Evolutionary conservation across 768 basidiomycete species (phyloP).

Genomic region (Boletus edulis): DNA sequence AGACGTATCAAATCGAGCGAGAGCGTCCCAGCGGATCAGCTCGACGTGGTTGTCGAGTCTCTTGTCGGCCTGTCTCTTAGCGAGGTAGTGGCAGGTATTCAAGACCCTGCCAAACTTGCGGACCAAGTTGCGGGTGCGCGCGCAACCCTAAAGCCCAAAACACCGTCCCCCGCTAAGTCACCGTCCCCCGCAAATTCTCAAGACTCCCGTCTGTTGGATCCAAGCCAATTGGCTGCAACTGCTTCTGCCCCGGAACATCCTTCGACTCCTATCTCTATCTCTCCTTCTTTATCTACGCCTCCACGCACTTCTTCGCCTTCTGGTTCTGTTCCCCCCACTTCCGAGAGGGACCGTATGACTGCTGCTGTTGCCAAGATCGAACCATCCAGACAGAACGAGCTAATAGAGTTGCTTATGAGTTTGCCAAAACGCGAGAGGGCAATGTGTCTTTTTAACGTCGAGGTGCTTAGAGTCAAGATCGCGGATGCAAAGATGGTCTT

Average conservation of each 20-base stretch:
- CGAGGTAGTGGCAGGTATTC: slow-evolving; percentile 75
- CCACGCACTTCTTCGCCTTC: slow-evolving; percentile 82
- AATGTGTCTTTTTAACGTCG: slow-evolving; percentile 86
- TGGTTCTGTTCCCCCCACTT: slow-evolving; percentile 54
- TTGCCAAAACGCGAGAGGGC: slow-evolving; percentile 87
- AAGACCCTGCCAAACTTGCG: slow-evolving; percentile 63
- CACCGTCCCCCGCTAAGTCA: slow-evolving; percentile 47
- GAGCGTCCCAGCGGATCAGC: slow-evolving; percentile 50
- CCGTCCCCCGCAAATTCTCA: slow-evolving; percentile 58
- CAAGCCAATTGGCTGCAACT: slow-evolving; percentile 62
- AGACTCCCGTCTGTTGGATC: slow-evolving; percentile 68
- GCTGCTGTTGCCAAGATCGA: slow-evolving; percentile 67
- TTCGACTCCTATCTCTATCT: slow-evolving; percentile 79
- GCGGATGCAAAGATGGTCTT: slow-evolving; percentile 80
- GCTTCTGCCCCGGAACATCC: slow-evolving; percentile 91
- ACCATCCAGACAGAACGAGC: slow-evolving; percentile 53
- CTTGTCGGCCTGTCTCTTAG: slow-evolving; percentile 69
- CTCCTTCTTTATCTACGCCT: slow-evolving; percentile 72
- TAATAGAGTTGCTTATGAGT: slow-evolving; percentile 80
- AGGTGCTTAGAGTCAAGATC: slow-evolving; percentile 74
- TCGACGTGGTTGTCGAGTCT: slow-evolving; percentile 68
- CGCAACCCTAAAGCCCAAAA: slow-evolving; percentile 33
- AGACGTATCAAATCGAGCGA: slow-evolving; percentile 65
- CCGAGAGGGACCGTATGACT: slow-evolving; percentile 74
- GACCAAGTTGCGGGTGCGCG: slow-evolving; percentile 55